Base-by-base conservation (phyloP, 139 green algal species). In the Mychonastes homosphaera region DNA sequence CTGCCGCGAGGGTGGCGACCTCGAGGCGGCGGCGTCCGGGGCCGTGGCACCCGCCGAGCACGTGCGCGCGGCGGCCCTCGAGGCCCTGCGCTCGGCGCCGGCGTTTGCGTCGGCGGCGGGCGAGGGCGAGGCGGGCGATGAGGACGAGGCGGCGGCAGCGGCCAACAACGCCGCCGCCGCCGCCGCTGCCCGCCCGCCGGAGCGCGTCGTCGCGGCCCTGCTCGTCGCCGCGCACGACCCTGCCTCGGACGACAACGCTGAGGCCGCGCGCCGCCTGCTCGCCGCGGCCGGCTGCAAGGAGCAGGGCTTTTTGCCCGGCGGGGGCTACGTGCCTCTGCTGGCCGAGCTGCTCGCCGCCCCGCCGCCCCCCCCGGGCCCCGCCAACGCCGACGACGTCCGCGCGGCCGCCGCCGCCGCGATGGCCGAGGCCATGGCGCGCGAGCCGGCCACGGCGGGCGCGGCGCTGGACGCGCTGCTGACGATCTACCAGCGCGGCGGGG, bases 181-280 rank as follows among this genome's bases (percentile, higher is more conserved):
- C n/a, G n/a, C n/a, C n/a, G n/a, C n/a, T n/a, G n/a, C n/a, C n/a
- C n/a, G n/a, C n/a, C n/a, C n/a, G n/a, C n/a, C n/a, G n/a, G n/a
- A n/a, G n/a, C n/a, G 7, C 19, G 47, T 47, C 24, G 48, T 65
- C 28, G 41, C 62, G 30, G 62, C 63, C 12, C 33, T 83, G 30
- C 73, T 91, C 59, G 86, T 73, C 63, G 34, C 87, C 43, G 74
- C 77, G 2, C 59, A 64, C 10, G 57, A 75, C 41, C 84, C 91
- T 53, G 33, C 52, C 0, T 39, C 65, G 12, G 75, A 80, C n/a
- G 63, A 65, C 40, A 92, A 90, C 30, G 74, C 73, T 15, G 62
- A 62, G 52, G 63, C 53, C 26, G 81, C 76, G 7, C 26, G 61
- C 29, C 44, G 26, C 23, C 73, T 90, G 38, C n/a, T n/a, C n/a